Base-by-base conservation (phyloP, 2,329 filamentous ascomycete genomes). In the Iodosphaeria phyllophila region DNA sequence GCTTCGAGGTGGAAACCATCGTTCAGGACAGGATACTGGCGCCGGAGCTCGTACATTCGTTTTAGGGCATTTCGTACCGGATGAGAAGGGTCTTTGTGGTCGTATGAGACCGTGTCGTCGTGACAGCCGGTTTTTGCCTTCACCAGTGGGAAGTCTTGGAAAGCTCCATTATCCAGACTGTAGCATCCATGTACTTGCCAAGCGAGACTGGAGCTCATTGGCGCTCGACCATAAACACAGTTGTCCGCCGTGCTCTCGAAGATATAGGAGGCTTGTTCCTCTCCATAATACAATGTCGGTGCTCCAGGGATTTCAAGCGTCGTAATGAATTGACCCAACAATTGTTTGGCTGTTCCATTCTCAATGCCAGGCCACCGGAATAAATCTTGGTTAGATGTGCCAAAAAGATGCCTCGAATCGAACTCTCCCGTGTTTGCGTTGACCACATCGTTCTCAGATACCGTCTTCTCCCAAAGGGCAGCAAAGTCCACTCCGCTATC, bases 181-280 rank as follows among this genome's bases (percentile, higher is more conserved):
- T 71, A 72, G 38, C 68, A 74, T 4, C 67, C 68, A 35, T 74
- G 68, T 14, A 58, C 53, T 34, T 66, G 63, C 68, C 68, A 74
- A 2, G 65, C 68, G 2, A 58, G 61, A 4, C 63, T 55, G 2
- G 65, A 58, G 4, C 61, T 60, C 59, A 74, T 71, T 1, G 68
- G 50, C 40, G 68, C 64, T 31, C 68, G 59, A 9, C 68, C 68
- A 38, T 63, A 74, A 16, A 74, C 57, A 34, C 73, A 74, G 35
- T 74, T 71, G 27, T 47, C 45, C 2, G 67, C 66, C 1, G 66
- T 69, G 27, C 60, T 67, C 38, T 74, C 68, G 2, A 72, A 45
- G 1, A 67, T 46, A 32, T 72, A 73, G 28, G 69, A 63, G 0
- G 55, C 60, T 41, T 74, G 68, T 36, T 74, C 68, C 37, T 74